phyloP scores from a whole-genome alignment of 306 rosid genomes.

The Cicer bijugum region DNA sequence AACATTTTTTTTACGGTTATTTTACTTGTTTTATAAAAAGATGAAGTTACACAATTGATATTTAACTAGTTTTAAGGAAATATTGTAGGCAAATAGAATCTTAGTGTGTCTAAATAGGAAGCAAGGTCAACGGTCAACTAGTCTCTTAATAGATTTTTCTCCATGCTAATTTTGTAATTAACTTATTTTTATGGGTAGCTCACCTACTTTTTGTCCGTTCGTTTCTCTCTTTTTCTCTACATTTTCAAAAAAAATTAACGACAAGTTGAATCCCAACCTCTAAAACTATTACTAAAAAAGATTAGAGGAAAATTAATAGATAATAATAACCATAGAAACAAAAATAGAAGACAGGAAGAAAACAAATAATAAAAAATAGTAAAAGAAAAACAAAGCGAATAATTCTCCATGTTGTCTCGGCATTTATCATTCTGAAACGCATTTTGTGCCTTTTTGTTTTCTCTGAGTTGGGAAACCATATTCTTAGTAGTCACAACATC shows the following conservation, averaged over 20 bases:
- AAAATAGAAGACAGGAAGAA: background rate
- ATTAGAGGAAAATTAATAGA: background rate
- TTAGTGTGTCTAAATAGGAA: too few species aligned
- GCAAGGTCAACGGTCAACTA: constrained; percentile 33
- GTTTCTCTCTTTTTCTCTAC: constrained; percentile 29
- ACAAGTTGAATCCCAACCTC: constrained; percentile 57
- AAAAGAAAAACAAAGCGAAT: constrained; percentile 20
- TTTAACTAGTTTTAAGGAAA: too few species aligned
- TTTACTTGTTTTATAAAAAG: too few species aligned
- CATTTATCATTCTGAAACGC: constrained; percentile 48
- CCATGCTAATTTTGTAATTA: background rate
- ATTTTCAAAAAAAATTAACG: constrained; percentile 43
- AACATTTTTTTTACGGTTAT: too few species aligned
- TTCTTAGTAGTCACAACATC: background rate
- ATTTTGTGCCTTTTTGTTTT: constrained; percentile 26
- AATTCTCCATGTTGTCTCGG: constrained; percentile 46
- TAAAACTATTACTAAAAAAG: background rate
- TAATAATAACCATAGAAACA: background rate
- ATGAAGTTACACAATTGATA: too few species aligned
- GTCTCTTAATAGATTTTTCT: background rate
- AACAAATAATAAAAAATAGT: constrained; percentile 1
- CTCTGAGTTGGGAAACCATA: constrained; percentile 31
- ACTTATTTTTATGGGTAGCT: background rate
- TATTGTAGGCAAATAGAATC: too few species aligned
- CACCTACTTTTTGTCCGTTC: constrained; percentile 47